Base-by-base conservation (phyloP, 768 basidiomycete genomes). In the Panaeolus papilionaceus region DNA sequence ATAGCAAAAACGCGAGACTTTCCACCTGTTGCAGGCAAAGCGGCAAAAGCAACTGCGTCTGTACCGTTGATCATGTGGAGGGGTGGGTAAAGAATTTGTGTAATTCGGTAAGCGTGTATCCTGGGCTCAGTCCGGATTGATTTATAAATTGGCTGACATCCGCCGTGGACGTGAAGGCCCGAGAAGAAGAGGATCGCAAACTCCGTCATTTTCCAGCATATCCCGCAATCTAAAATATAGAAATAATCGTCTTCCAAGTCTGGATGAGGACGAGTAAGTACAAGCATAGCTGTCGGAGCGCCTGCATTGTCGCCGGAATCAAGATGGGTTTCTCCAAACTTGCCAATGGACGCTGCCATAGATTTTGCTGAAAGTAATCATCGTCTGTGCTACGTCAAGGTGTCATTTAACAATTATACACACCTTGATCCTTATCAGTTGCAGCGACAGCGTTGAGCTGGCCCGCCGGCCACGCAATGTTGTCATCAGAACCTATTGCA, bases 201-300 rank as follows among this genome's bases (percentile, higher is more conserved):
- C 14, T 62, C 63, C 3, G 67, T 42, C 45, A 71, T 67, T 5
- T 14, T 12, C 67, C 68, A 68, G 7, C 61, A 64, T 2, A 71
- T 6, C 0, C 69, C 71, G 16, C 67, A 42, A 7, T 71, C 71
- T 7, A 69, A 18, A 18, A 71, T 44, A 42, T 64, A 62, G 18
- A 71, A 71, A 6, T 51, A 64, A 40, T 71, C 69, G 2, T 49
- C 38, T 14, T 71, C 71, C 0, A 68, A 40, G 8, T 69, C 67
- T 2, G 64, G 66, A 45, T 71, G 68, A n/a, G n/a, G n/a, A n/a
- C n/a, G n/a, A n/a, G n/a, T n/a, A n/a, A n/a, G n/a, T n/a, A n/a
- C n/a, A n/a, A 42, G 39, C 67, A 70, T 67, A 1, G 28, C 40
- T 7, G 69, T 71, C 2, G 62, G 64, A 3, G 62, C 38, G 1